A percentile compares a stretch with the other conserved stretches of the same genome.
phyloP scores from a whole-genome alignment of 192 early-diverging fungal species.

The Phycomyces blakesleeanus region DNA sequence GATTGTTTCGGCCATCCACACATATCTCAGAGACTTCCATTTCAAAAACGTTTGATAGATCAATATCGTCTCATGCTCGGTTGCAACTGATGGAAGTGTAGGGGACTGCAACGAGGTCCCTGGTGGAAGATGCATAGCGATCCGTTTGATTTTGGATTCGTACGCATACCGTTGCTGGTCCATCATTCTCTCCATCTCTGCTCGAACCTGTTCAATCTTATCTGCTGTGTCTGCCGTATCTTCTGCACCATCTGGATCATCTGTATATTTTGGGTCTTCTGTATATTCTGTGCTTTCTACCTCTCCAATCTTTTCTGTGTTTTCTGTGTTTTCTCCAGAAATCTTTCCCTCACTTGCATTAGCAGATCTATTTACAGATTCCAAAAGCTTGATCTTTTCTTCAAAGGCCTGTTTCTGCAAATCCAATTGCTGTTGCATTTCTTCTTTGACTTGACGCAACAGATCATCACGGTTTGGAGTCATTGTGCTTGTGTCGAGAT shows the following conservation, averaged over 20 bases:
- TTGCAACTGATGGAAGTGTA: slow-evolving; percentile 28
- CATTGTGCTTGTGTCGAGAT: slow-evolving; percentile 4
- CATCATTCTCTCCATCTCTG: slow-evolving; percentile 49
- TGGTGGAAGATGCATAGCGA: slow-evolving; percentile 33
- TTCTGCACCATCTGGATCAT: neutral
- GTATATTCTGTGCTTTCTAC: too few relatives aligned
- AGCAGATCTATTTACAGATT: slow-evolving; percentile 38
- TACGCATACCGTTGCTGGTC: slow-evolving; percentile 51
- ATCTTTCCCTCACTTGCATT: slow-evolving; percentile 29
- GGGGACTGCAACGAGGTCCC: slow-evolving; percentile 6
- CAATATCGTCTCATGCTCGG: slow-evolving; percentile 35
- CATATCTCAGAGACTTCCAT: slow-evolving; percentile 50
- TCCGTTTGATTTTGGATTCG: slow-evolving; percentile 47
- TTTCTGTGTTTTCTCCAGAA: neutral
- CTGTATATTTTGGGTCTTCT: neutral
- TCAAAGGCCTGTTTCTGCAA: slow-evolving; percentile 50
- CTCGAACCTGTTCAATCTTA: slow-evolving; percentile 40
- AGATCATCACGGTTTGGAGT: slow-evolving; percentile 30
- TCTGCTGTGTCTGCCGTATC: slow-evolving; percentile 22
- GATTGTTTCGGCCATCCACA: slow-evolving; percentile 59
- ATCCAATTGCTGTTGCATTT: slow-evolving; percentile 48
- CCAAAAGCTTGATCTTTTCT: slow-evolving; percentile 42
- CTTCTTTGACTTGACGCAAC: slow-evolving; percentile 40
- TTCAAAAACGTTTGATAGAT: slow-evolving; percentile 38
- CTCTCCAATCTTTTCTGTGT: too few relatives aligned